phyloP scores from a whole-genome alignment of 2,329 filamentous ascomycete genomes.

The Myotisia sp. region DNA sequence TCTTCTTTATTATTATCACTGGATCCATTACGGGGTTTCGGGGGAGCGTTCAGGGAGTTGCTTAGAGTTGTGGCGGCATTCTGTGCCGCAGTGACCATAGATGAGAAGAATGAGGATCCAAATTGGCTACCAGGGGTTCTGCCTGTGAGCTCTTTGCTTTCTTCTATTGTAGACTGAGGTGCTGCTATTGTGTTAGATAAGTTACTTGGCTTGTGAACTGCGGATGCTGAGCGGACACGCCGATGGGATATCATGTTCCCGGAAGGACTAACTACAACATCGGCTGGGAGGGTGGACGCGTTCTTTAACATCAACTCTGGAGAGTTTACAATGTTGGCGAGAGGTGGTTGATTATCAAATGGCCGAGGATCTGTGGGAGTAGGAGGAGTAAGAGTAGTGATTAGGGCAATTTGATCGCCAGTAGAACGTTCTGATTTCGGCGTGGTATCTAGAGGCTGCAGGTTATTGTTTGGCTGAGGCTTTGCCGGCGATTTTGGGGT shows the following conservation, averaged over 20 bases:
- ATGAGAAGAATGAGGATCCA: conserved; percentile 69
- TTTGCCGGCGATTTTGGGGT: conserved; percentile 17
- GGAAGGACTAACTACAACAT: conserved; percentile 47
- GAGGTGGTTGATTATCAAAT: conserved; percentile 14
- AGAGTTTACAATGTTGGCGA: conserved; percentile 24
- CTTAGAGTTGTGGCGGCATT: conserved; percentile 74
- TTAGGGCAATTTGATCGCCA: conserved; percentile 10
- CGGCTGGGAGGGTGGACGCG: conserved; percentile 18
- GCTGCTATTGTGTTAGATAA: conserved; percentile 61
- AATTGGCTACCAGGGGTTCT: conserved; percentile 40
- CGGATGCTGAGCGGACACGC: conserved; percentile 44
- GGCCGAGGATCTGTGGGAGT: conserved; percentile 9
- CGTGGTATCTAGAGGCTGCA: background rate
- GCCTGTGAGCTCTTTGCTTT: conserved; percentile 34
- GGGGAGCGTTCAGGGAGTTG: conserved; percentile 43
- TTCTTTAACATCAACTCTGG: conserved; percentile 21
- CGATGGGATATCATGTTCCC: conserved; percentile 63
- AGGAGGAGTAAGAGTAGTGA: conserved; percentile 10
- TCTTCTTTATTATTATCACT: conserved; percentile 13
- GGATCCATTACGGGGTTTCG: conserved; percentile 26
- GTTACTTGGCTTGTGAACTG: conserved; percentile 59
- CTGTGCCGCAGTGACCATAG: conserved; percentile 82
- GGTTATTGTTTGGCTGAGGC: background rate
- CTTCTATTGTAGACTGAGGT: conserved; percentile 63
- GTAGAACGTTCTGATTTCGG: conserved; percentile 23